These are phyloP conservation scores for Alternaria sp. DNA, from an alignment of 2,329 filamentous ascomycete species.

Conservation along the genomic window DNA sequence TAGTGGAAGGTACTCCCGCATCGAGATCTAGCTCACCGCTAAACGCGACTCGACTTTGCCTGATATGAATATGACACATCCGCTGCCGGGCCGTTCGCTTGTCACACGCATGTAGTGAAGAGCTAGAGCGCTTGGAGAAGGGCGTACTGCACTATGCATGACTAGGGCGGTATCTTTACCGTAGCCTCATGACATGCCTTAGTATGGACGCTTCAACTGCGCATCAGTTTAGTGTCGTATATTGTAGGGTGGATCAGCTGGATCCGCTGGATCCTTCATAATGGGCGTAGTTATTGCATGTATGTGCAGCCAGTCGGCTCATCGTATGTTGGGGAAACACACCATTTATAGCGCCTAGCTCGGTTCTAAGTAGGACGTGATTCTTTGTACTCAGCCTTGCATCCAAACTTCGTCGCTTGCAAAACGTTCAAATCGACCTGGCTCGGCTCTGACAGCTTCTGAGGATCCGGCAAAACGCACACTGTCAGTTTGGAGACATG, in stretches of 20 bases:
- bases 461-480: conserved; percentile 4
- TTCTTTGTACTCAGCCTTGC: conserved; percentile 18
- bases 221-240: conserved; percentile 16
- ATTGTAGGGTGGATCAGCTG: conserved; percentile 16
- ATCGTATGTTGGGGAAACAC: conserved; percentile 5
- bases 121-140: conserved; percentile 12
- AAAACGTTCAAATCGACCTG: conserved; percentile 7
- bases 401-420: conserved; percentile 9
- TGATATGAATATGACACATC: conserved; percentile 9
- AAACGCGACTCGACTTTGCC: conserved; percentile 11
- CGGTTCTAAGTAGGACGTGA: conserved; percentile 8
- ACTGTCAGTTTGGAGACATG: conserved; percentile 14
- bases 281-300: conserved; percentile 18
- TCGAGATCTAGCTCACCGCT: conserved; percentile 15
- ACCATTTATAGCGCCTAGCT: conserved; percentile 9
- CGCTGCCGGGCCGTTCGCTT: conserved; percentile 18
- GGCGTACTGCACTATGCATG: conserved; percentile 19
- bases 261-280: conserved; percentile 10
- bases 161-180: conserved; percentile 12
- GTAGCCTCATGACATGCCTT: conserved; percentile 23
- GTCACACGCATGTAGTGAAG: conserved; percentile 18
- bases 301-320: conserved; percentile 20
- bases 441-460: conserved; percentile 6
- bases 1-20: conserved; percentile 9
- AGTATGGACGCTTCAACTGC: conserved; percentile 13